phyloP scores from a whole-genome alignment of 2,329 filamentous ascomycete species.

The Alternaria arborescens region DNA sequence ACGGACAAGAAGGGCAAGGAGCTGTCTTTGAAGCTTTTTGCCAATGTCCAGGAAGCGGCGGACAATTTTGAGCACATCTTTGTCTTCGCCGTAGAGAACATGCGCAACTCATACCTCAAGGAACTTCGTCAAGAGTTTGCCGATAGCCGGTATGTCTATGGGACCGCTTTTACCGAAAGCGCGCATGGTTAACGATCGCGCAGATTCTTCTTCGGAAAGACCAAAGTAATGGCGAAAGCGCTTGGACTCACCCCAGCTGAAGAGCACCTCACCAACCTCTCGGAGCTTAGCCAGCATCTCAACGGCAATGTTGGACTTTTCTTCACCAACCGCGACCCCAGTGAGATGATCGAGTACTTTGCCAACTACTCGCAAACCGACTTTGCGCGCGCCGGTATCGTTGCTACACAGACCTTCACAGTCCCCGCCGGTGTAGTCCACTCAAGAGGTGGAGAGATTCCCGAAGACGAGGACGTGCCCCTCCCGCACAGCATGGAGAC shows the following conservation, averaged over 20 bases:
- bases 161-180: background rate
- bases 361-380: slow-evolving; percentile 76
- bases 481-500: slow-evolving; percentile 90
- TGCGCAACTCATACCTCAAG: slow-evolving; percentile 97
- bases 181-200: slow-evolving; percentile 14
- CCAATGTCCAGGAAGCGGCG: slow-evolving; percentile 84
- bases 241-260: slow-evolving; percentile 81
- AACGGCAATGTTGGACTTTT: slow-evolving; percentile 87
- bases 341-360: slow-evolving; percentile 77
- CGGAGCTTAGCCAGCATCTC: slow-evolving; percentile 73
- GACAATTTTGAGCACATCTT: slow-evolving; percentile 90
- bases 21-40: slow-evolving; percentile 83
- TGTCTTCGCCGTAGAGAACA: slow-evolving; percentile 94
- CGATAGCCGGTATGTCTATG: slow-evolving; percentile 76
- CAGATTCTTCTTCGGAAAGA: slow-evolving; percentile 98
- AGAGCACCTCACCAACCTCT: slow-evolving; percentile 80
- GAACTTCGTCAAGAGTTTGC: slow-evolving; percentile 83
- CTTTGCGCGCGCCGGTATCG: slow-evolving; percentile 87
- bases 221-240: slow-evolving; percentile 97
- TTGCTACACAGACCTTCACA: slow-evolving; percentile 76
- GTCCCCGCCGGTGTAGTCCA: slow-evolving; percentile 86
- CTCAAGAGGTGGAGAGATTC: slow-evolving; percentile 78
- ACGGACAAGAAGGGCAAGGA: slow-evolving; percentile 95
- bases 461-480: slow-evolving; percentile 82
- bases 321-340: slow-evolving; percentile 80